Conservation (phyloP, 2,329 filamentous ascomycete species). For the Talaromyces amestolkiae region DNA sequence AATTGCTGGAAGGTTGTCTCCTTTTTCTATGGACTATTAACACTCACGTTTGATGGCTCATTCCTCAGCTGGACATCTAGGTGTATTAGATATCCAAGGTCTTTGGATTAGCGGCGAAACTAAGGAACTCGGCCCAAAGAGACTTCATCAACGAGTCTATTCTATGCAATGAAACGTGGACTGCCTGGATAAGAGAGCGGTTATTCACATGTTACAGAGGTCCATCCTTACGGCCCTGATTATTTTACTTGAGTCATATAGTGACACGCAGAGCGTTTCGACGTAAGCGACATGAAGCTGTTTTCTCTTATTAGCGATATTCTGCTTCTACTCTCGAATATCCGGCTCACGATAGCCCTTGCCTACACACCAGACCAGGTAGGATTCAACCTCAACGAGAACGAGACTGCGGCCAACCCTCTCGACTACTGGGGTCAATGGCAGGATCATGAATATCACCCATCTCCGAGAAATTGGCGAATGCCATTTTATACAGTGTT, state of each 20-base stretch:
- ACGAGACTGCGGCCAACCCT: constrained; percentile 51
- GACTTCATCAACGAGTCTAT: no score
- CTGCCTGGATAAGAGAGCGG: background rate
- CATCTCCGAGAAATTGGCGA: constrained; percentile 58
- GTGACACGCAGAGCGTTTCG: background rate
- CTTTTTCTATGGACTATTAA: background rate
- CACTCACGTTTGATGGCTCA: background rate
- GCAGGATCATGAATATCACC: constrained; percentile 47
- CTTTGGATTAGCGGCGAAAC: background rate
- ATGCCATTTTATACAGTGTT: constrained; percentile 62
- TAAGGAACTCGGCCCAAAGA: background rate
- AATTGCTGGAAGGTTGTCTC: background rate
- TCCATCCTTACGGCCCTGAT: background rate
- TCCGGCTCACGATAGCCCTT: constrained; percentile 10
- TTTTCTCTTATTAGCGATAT: background rate
- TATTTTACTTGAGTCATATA: background rate
- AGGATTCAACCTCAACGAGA: constrained; percentile 58
- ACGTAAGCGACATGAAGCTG: constrained; percentile 26
- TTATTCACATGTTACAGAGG: background rate
- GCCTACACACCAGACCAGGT: constrained; percentile 47
- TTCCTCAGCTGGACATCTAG: background rate
- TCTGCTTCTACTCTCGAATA: constrained; percentile 6
- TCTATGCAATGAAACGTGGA: background rate
- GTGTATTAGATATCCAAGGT: background rate
- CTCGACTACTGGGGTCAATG: constrained; percentile 56